Evolutionary conservation across 768 basidiomycete species (phyloP).

Genomic region (Hypholoma sublateritium): DNA sequence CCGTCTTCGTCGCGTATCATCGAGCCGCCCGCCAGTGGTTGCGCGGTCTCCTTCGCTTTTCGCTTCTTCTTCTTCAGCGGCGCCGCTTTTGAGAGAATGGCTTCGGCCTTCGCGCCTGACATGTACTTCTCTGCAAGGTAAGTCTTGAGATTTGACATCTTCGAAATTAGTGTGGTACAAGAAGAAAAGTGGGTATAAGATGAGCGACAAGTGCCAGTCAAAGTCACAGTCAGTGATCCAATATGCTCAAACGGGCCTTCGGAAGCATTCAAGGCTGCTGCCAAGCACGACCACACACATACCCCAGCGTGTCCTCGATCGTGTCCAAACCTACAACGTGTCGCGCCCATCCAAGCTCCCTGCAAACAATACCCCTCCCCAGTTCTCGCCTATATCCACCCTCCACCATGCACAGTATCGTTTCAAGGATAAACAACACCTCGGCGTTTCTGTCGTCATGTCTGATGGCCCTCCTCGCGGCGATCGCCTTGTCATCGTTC

Average conservation of each 20-base stretch:
- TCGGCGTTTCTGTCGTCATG: constrained; percentile 76
- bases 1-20: constrained; percentile 69
- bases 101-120: constrained; percentile 95
- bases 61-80: constrained; percentile 79
- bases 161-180: background rate
- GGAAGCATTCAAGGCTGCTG: constrained; percentile 1
- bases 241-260: background rate
- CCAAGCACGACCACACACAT: constrained; percentile 17
- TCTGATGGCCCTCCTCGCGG: constrained; percentile 66
- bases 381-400: background rate
- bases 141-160: constrained; percentile 63
- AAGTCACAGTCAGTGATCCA: too few relatives aligned
- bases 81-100: constrained; percentile 72
- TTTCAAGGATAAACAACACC: constrained; percentile 71
- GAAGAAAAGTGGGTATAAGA: background rate
- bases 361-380: background rate
- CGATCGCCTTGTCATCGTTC: constrained; percentile 75
- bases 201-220: background rate
- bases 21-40: constrained; percentile 26
- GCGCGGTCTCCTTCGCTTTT: constrained; percentile 38
- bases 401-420: constrained; percentile 63
- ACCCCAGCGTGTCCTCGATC: background rate
- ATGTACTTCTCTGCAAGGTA: constrained; percentile 93
- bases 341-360: constrained; percentile 1
- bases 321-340: constrained; percentile 15